phyloP scores from a whole-genome alignment of 768 basidiomycete genomes.

The Naematelia aurantialba region DNA sequence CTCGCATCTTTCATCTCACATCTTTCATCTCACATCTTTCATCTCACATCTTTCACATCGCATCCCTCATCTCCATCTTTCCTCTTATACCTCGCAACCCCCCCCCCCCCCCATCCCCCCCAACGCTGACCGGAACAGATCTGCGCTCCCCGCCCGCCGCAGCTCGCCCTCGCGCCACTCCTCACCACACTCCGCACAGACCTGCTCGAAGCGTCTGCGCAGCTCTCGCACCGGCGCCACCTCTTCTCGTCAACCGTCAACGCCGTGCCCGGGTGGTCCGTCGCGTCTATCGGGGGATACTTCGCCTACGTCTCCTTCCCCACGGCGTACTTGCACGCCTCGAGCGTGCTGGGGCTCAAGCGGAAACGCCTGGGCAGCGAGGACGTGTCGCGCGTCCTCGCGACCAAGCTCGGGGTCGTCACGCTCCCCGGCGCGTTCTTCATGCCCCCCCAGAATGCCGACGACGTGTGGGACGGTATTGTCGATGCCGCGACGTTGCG shows the following conservation, averaged over 20 bases:
- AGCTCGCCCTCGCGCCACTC: constrained; percentile 61
- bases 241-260: constrained; percentile 60
- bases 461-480: constrained; percentile 29
- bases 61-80: not conserved
- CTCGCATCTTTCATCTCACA: no score
- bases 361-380: constrained; percentile 51
- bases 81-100: no score
- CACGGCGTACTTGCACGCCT: constrained; percentile 10
- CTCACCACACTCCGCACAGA: constrained; percentile 58
- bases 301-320: constrained; percentile 66
- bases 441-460: constrained; percentile 41
- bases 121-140: constrained; percentile 53
- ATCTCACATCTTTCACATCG: not conserved
- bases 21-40: no score
- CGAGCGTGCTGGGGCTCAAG: constrained; percentile 16
- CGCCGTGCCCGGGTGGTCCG: constrained; percentile 56
- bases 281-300: constrained; percentile 68
- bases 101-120: not conserved
- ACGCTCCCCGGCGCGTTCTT: constrained; percentile 68
- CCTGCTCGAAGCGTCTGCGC: constrained; percentile 57
- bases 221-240: constrained; percentile 57
- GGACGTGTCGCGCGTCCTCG: constrained; percentile 62
- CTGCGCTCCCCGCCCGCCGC: constrained; percentile 70
- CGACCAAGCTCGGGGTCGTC: constrained; percentile 62
- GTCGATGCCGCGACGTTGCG: constrained; percentile 45